A percentile compares a stretch with the other conserved stretches of the same genome.
phyloP scores from a whole-genome alignment of 495 filamentous ascomycete genomes.

The Neurospora sp. region DNA sequence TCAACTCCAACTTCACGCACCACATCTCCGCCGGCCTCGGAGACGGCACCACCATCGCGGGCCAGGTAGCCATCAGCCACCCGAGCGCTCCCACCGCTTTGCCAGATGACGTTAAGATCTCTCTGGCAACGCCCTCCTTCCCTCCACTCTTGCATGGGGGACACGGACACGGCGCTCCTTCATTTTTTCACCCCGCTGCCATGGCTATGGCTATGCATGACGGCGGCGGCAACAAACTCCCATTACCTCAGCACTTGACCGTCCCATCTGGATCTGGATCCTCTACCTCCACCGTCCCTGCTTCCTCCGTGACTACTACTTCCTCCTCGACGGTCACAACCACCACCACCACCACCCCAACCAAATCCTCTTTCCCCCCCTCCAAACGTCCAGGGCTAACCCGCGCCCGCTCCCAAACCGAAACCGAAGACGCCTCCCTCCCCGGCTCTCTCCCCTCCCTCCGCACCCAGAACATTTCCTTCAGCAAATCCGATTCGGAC shows the following conservation, averaged over 20 bases:
- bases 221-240: constrained; percentile 1
- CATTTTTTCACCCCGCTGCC: constrained; percentile 3
- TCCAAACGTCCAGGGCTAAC: too few species aligned
- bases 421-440: constrained; percentile 70
- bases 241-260: neutral
- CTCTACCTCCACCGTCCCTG: neutral
- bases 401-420: constrained; percentile 33
- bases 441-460: constrained; percentile 75
- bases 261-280: neutral
- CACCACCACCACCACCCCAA: neutral
- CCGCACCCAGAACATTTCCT: constrained; percentile 66
- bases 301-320: neutral
- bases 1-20: constrained; percentile 88
- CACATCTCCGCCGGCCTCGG: constrained; percentile 79
- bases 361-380: neutral
- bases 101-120: constrained; percentile 27
- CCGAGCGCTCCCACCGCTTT: constrained; percentile 50
- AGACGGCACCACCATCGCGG: constrained; percentile 71
- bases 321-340: neutral
- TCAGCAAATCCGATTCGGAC: constrained; percentile 49
- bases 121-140: constrained; percentile 5
- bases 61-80: constrained; percentile 89
- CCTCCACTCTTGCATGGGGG: neutral
- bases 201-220: constrained; percentile 4
- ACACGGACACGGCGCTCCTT: constrained; percentile 20